phyloP scores from a whole-genome alignment of 106 monocot genomes.

The Vanilla planifolia region DNA sequence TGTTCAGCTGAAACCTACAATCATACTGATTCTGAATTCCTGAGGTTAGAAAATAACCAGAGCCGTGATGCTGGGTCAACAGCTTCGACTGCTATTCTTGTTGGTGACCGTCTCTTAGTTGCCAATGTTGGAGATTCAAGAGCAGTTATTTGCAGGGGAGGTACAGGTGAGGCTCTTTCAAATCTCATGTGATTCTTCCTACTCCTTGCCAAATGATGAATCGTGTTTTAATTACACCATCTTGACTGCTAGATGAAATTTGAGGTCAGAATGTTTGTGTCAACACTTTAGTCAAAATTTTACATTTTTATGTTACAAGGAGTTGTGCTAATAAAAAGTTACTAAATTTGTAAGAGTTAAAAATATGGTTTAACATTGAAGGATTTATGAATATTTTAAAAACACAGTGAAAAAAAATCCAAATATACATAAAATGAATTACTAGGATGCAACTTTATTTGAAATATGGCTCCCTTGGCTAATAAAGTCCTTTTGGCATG shows the following conservation, averaged over 20 bases:
- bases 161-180: slow-evolving; percentile 21
- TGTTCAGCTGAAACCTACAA: slow-evolving; percentile 39
- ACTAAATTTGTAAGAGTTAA: too few species aligned
- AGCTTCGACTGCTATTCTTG: slow-evolving; percentile 43
- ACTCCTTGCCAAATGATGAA: neutral
- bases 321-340: too few species aligned
- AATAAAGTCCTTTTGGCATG: too few species aligned
- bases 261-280: too few species aligned
- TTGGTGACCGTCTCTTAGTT: slow-evolving; percentile 42
- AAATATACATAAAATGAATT: too few species aligned
- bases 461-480: too few species aligned
- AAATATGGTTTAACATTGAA: too few species aligned
- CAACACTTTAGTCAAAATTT: too few species aligned
- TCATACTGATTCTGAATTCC: slow-evolving; percentile 37
- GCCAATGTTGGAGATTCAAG: slow-evolving; percentile 53
- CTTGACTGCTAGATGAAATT: slow-evolving; percentile 1
- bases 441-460: too few species aligned
- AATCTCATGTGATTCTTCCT: neutral
- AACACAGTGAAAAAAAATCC: too few species aligned
- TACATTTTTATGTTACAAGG: too few species aligned
- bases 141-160: slow-evolving; percentile 43
- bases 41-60: slow-evolving; percentile 36
- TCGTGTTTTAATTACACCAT: neutral
- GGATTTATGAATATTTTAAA: too few species aligned
- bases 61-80: slow-evolving; percentile 44